A percentile compares a stretch with the other conserved stretches of the same genome.
These are phyloP conservation scores for Trichosanthes truncata DNA, from an alignment of 306 rosid species.

Conservation along the genomic window DNA sequence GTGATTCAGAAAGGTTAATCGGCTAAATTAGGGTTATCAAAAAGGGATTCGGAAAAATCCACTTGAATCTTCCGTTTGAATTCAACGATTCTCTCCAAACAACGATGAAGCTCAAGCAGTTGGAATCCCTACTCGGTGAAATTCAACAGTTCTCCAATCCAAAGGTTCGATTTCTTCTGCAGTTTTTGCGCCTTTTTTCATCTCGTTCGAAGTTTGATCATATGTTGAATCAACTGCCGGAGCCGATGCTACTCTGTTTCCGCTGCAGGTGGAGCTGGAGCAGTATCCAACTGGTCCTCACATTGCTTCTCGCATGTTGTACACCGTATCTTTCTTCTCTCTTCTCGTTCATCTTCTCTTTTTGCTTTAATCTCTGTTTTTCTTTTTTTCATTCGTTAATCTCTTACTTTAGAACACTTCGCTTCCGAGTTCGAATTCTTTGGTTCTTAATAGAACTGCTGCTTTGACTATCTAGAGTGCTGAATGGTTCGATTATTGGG, in stretches of 20 bases:
- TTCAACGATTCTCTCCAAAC: background rate
- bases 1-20: background rate
- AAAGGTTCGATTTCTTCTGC: conserved; percentile 35
- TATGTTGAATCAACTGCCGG: background rate
- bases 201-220: background rate
- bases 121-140: conserved; percentile 59
- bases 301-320: conserved; percentile 90
- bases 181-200: background rate
- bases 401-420: background rate
- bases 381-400: background rate
- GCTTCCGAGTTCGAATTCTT: background rate
- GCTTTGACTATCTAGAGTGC: background rate
- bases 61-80: conserved; percentile 2
- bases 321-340: conserved; percentile 33
- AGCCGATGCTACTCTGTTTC: background rate
- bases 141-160: conserved; percentile 78
- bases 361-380: background rate
- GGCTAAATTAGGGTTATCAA: background rate
- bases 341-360: background rate
- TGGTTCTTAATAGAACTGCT: background rate
- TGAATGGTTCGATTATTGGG: background rate
- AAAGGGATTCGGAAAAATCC: background rate
- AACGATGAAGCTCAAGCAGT: conserved; percentile 81
- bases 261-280: conserved; percentile 62
- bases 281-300: conserved; percentile 98